Conservation (phyloP, 352 stramenopile genomes). For the Phytopythium cucurbitacearum region DNA sequence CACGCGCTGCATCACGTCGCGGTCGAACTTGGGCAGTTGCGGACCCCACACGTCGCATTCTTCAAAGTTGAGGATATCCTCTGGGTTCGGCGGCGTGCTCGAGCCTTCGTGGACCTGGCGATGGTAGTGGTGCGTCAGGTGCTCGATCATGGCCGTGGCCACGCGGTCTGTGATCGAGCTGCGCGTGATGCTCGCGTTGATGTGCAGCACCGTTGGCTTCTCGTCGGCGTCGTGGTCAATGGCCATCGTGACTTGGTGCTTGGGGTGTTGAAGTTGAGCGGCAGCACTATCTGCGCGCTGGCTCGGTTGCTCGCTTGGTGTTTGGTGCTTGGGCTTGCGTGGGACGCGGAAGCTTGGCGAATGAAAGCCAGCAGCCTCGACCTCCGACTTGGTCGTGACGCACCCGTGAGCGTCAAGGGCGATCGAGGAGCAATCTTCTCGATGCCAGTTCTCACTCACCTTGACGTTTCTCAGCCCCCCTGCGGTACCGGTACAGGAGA, state of each 20-base stretch:
- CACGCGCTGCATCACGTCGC: slow-evolving; percentile 61
- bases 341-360: slow-evolving; percentile 2
- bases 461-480: no score
- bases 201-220: slow-evolving; percentile 76
- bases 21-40: slow-evolving; percentile 62
- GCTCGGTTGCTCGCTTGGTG: neutral
- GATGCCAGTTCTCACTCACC: no score
- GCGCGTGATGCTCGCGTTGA: slow-evolving; percentile 72
- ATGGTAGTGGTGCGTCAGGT: slow-evolving; percentile 74
- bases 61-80: slow-evolving; percentile 59
- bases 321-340: slow-evolving; percentile 3
- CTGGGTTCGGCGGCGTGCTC: slow-evolving; percentile 12
- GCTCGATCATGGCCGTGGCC: slow-evolving; percentile 58
- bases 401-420: no score
- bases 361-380: neutral
- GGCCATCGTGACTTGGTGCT: slow-evolving; percentile 3
- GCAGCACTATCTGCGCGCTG: no score
- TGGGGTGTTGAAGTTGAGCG: neutral
- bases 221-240: slow-evolving; percentile 15
- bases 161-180: slow-evolving; percentile 69
- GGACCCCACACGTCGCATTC: slow-evolving; percentile 68
- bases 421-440: no score
- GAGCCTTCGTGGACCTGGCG: slow-evolving; percentile 31
- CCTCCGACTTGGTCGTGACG: no score
- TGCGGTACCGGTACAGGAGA: no score